These are phyloP conservation scores for Hypoxylon sp. DNA, from an alignment of 2,329 filamentous ascomycete genomes.

Conservation along the genomic window DNA sequence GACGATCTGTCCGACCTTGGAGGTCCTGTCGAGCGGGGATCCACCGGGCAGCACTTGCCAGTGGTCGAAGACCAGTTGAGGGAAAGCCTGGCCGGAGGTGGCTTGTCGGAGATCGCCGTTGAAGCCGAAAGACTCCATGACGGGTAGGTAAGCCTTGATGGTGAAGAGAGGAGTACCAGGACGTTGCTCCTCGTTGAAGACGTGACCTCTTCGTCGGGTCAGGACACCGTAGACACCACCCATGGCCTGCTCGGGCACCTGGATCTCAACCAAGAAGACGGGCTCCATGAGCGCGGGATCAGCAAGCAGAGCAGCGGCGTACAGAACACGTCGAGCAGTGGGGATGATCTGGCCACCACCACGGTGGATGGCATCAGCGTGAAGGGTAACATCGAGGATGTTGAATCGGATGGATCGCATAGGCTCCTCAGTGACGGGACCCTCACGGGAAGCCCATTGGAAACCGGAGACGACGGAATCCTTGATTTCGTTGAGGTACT, in stretches of 20 bases:
- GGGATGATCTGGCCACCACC: slow-evolving; percentile 99
- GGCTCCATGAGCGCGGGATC: slow-evolving; percentile 93
- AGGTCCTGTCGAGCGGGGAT: slow-evolving; percentile 82
- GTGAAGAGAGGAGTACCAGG: slow-evolving; percentile 99
- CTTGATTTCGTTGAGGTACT: slow-evolving; percentile 99
- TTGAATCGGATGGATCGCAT: slow-evolving; percentile 98
- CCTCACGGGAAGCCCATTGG: slow-evolving; percentile 99
- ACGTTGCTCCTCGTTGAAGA: slow-evolving; percentile 98
- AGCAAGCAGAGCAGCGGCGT: slow-evolving; percentile 89
- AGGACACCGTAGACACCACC: slow-evolving; percentile 99
- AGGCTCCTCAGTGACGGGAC: slow-evolving; percentile 96
- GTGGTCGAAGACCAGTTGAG: slow-evolving; percentile 98
- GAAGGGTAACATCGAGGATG: slow-evolving; percentile 98
- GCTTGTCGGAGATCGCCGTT: slow-evolving; percentile 93
- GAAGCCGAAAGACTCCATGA: slow-evolving; percentile 99
- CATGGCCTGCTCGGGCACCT: slow-evolving; percentile 98
- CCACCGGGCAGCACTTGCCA: slow-evolving; percentile 97
- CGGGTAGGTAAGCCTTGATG: slow-evolving; percentile 96
- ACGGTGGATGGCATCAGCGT: slow-evolving; percentile 99
- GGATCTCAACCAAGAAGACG: slow-evolving; percentile 99
- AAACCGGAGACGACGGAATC: slow-evolving; percentile 99
- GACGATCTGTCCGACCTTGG: slow-evolving; percentile 85
- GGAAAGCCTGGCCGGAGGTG: slow-evolving; percentile 98
- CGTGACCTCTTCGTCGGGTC: slow-evolving; percentile 96
- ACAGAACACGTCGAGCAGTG: slow-evolving; percentile 96